A percentile compares a stretch with the other conserved stretches of the same genome.
phyloP scores from a whole-genome alignment of 176 grass and related monocot species.

The Coix lacrymajobi region DNA sequence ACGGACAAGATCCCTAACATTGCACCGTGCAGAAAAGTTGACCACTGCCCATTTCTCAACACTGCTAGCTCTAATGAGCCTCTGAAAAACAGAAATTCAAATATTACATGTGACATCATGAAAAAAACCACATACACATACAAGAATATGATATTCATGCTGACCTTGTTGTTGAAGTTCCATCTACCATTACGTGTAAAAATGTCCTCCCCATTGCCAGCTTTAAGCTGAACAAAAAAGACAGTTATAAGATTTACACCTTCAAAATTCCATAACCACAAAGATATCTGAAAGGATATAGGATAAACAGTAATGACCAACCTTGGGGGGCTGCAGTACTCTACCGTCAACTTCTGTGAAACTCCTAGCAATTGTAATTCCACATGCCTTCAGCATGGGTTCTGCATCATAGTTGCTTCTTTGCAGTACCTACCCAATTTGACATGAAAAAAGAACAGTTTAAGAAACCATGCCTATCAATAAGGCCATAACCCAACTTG shows the following conservation, averaged over 20 bases:
- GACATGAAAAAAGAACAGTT: background rate
- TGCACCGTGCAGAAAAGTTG: constrained; percentile 83
- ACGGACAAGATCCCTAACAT: constrained; percentile 40
- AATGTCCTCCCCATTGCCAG: constrained; percentile 71
- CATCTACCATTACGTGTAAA: constrained; percentile 69
- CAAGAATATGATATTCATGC: background rate
- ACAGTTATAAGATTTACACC: background rate
- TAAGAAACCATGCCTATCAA: background rate
- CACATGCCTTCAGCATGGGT: constrained; percentile 65
- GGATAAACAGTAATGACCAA: background rate
- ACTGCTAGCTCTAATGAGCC: constrained; percentile 36
- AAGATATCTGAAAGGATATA: background rate
- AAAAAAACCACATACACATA: background rate
- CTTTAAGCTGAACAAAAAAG: constrained; percentile 49
- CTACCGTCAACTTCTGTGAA: constrained; percentile 76
- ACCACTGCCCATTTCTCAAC: constrained; percentile 73
- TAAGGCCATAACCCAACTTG: background rate
- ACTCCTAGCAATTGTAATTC: constrained; percentile 49
- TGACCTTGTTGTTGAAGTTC: constrained; percentile 95
- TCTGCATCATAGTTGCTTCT: constrained; percentile 66
- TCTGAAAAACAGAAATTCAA: constrained; percentile 34
- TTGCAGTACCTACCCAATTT: constrained; percentile 42
- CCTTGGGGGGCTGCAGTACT: constrained; percentile 65
- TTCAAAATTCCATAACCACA: background rate
- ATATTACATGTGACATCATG: constrained; percentile 10